Conservation (phyloP, 495 filamentous ascomycete species). For the Hypomontagnella monticulosa region DNA sequence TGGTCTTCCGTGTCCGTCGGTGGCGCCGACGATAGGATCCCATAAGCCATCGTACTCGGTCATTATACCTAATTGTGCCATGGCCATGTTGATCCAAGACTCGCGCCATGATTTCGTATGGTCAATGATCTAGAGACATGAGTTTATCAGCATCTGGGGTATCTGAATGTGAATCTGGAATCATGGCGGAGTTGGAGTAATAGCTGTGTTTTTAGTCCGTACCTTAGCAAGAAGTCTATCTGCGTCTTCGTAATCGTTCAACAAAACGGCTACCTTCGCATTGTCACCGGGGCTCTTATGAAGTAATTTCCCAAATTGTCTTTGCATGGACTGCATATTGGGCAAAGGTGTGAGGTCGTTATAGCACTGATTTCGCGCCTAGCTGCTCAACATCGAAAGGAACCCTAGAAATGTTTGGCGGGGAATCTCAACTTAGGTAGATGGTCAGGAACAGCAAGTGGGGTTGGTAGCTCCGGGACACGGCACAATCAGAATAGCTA, state of each 20-base stretch:
- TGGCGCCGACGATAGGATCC: slow-evolving; percentile 76
- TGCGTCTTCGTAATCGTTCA: slow-evolving; percentile 86
- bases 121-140: slow-evolving; percentile 73
- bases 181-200: not conserved
- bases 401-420: slow-evolving; percentile 11
- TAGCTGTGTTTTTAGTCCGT: slow-evolving; percentile 25
- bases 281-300: slow-evolving; percentile 77
- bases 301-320: slow-evolving; percentile 77
- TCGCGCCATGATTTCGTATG: slow-evolving; percentile 85
- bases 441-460: slow-evolving; percentile 16
- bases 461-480: slow-evolving; percentile 23
- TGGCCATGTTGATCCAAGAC: slow-evolving; percentile 80
- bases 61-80: slow-evolving; percentile 72
- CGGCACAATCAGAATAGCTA: slow-evolving; percentile 9
- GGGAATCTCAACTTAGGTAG: slow-evolving; percentile 10
- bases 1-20: slow-evolving; percentile 61
- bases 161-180: no score
- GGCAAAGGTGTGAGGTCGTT: slow-evolving; percentile 13
- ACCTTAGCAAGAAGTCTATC: slow-evolving; percentile 81
- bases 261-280: slow-evolving; percentile 76
- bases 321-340: slow-evolving; percentile 83
- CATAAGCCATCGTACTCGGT: slow-evolving; percentile 82
- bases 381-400: slow-evolving; percentile 9
- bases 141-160: slow-evolving; percentile 2
- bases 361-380: not conserved